Percentiles rank a stretch among this genome's conserved stretches.
phyloP scores from a whole-genome alignment of 352 stramenopile species.

The Thraustochytrium striatum region DNA sequence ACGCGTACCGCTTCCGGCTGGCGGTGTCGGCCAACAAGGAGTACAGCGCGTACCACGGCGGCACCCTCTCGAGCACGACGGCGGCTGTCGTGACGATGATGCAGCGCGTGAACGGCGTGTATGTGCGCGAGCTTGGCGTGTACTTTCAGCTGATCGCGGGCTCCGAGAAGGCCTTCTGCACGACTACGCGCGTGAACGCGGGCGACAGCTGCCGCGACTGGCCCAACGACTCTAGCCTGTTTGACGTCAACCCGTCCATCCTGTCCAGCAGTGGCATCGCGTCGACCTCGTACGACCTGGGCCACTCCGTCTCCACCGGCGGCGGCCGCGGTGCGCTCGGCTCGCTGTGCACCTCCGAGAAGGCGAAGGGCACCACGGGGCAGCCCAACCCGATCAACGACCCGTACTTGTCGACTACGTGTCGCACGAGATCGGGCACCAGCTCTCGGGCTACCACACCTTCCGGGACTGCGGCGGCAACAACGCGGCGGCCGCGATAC shows the following conservation, averaged over 20 bases:
- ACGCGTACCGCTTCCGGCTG: no score
- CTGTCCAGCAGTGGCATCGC: background rate
- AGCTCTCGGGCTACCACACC: constrained; percentile 18
- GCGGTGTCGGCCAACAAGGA: no score
- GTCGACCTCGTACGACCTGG: constrained; percentile 26
- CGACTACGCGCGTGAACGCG: no score
- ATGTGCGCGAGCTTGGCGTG: no score
- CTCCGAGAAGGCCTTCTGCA: background rate
- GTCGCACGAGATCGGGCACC: constrained; percentile 42
- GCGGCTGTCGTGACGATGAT: no score
- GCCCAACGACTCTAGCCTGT: constrained; percentile 29
- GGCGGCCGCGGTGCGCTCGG: background rate
- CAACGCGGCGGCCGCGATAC: constrained; percentile 9
- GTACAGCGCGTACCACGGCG: no score
- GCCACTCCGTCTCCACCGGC: constrained; percentile 22
- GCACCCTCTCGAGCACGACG: no score
- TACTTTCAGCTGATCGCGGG: no score
- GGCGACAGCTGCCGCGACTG: no score
- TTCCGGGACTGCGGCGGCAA: constrained; percentile 38
- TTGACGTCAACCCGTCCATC: constrained; percentile 23
- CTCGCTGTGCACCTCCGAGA: background rate
- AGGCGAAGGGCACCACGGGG: constrained; percentile 31
- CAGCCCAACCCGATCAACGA: constrained; percentile 9
- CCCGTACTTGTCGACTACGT: constrained; percentile 30
- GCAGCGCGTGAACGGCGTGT: no score